Evolutionary conservation across 208 protist species (phyloP), one percentile per base, ranked within the genome.

Genomic region (Leishmania amazonensis): DNA sequence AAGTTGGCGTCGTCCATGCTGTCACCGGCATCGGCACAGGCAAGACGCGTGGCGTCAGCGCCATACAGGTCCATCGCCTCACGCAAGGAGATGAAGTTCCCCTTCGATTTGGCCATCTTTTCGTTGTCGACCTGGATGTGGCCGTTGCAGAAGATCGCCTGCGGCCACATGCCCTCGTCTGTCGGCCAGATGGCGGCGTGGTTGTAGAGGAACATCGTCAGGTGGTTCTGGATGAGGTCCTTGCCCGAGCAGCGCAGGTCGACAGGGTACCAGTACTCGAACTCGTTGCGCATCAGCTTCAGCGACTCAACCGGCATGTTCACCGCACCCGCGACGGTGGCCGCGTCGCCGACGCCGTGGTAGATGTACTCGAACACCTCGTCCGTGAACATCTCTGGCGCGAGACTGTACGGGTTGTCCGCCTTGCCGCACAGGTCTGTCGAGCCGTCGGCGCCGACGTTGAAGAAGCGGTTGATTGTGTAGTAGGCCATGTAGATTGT

Each of bases 401-500:
- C 88, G 31, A 99, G 94, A 76, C 97, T 95, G 60, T 94, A 85
- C n/a, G 81, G 71, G 87, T 98, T 97, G 62, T 86, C 80, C 7
- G 67, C 74, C 65, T 74, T 81, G 68, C 91, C 95, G 64, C 85
- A 71, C 68, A 96, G 78, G n/a, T 58, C 76, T 9, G 85, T 71
- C n/a, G 80, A 81, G 68, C 91, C 95, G 77, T 97, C 87, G 62
- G 78, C 80, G 24, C 76, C 76, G 24, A 88, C 94, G 83, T 99
- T 99, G n/a, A 99, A 92, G 47, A 99, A 88, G 77, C 99, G 99
- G 51, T 98, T 94, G 80, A 99, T 96, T 21, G 99, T 99, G 95
- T 99, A 99, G 91, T 99, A 99, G 7, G 99, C 99, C 98, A 99
- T 99, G 94, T 99, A 99, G 89, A 99, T 99, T 42, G 99, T 99